Base-by-base conservation (phyloP, 345 rosid genomes). In the Euphorbia peplus region DNA sequence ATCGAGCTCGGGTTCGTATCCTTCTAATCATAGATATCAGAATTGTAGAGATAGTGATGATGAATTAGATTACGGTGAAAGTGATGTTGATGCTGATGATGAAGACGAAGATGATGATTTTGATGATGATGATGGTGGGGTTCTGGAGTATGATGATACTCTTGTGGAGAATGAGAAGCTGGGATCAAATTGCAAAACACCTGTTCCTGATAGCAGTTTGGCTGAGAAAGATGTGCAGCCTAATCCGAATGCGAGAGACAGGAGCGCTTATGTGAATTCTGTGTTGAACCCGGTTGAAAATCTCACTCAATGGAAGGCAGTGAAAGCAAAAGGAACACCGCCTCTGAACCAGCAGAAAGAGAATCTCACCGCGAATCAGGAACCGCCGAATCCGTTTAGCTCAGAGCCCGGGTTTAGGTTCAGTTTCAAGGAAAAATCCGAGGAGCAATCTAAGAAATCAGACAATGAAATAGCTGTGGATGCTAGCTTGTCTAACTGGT, bases 401-500 rank as follows among this genome's bases (percentile, higher is more conserved):
- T 70, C 78, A 37, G 86, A 81, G 62, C 74, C 78, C 32, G 71
- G 58, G 66, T 72, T 53, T 54, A 64, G 73, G 70, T 80, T 78
- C 74, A 76, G 75, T 76, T 83, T 81, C 77, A 83, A 83, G 52
- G 65, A 57, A 42, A 82, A 76, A 59, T 42, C 83, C 8, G 76
- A 25, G 29, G 79, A 81, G 30, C 79, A 81, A 67, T 46, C 84
- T 14, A 82, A 71, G 78, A 85, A 83, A 71, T 64, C 73, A 56
- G 68, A 60, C 69, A 83, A 78, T 72, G 92, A 83, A 50, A 32
- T 83, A 16, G 78, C 82, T 5, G 89, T 90, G 68, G 92, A 92
- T 71, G 88, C 98, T 66, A 95, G 99, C 83, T 95, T 95, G 73
- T 92, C 98, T 7, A 92, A 83, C 24, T 95, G 99, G 99, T 60